phyloP scores from a whole-genome alignment of 345 rosid genomes.

The Hibiscus mutabilis region DNA sequence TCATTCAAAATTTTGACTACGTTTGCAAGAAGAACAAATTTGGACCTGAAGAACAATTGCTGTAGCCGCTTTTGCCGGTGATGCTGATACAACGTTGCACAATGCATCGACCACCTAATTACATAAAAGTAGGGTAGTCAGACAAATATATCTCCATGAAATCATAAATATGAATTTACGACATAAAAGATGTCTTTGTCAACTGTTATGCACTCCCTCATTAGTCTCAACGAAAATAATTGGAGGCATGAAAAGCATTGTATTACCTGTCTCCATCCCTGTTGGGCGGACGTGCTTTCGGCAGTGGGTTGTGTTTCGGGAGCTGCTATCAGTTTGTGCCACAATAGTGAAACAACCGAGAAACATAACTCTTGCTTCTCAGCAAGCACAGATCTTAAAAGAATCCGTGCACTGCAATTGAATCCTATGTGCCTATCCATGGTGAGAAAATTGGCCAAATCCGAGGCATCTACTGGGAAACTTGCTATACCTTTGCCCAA shows the following conservation, averaged over 20 bases:
- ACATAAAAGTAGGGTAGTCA: constrained; percentile 15
- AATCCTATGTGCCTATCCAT: constrained; percentile 85
- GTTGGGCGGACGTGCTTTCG: constrained; percentile 96
- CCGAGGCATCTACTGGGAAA: constrained; percentile 81
- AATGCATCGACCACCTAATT: constrained; percentile 84
- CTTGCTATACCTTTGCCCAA: constrained; percentile 50
- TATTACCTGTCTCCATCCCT: constrained; percentile 98
- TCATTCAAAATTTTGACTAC: neutral
- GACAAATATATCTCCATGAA: neutral
- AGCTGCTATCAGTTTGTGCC: constrained; percentile 87
- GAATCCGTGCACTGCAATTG: constrained; percentile 73
- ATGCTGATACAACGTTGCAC: constrained; percentile 87
- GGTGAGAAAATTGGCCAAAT: constrained; percentile 92
- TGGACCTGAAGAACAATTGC: constrained; percentile 95
- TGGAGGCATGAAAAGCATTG: neutral
- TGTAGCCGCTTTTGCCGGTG: constrained; percentile 86
- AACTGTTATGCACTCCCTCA: neutral
- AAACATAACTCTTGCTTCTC: constrained; percentile 94
- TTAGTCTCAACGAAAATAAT: neutral
- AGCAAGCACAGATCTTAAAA: constrained; percentile 71
- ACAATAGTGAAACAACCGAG: constrained; percentile 84
- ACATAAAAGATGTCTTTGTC: neutral
- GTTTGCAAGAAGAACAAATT: constrained; percentile 25
- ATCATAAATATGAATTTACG: neutral
- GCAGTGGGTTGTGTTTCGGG: constrained; percentile 87